A percentile compares a stretch with the other conserved stretches of the same genome.
These are phyloP conservation scores for Aureoboletus auriporus DNA, from an alignment of 768 basidiomycete species.

Conservation along the genomic window DNA sequence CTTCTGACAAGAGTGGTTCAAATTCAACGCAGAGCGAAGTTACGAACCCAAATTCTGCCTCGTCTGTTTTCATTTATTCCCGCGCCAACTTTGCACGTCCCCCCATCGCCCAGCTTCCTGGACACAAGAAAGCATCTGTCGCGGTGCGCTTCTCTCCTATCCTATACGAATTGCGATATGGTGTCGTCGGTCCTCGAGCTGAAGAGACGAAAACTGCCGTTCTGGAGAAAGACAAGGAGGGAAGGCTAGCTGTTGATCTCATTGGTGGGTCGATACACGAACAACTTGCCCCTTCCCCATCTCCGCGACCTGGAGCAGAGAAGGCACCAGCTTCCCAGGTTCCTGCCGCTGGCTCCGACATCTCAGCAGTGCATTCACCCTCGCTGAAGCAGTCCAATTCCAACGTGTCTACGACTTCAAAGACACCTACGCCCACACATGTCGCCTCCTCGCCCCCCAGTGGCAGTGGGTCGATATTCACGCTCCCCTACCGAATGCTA, in stretches of 20 bases:
- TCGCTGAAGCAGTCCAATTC: conserved; percentile 13
- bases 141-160: conserved; percentile 93
- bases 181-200: conserved; percentile 35
- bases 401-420: conserved; percentile 16
- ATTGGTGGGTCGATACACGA: conserved; percentile 32
- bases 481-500: conserved; percentile 89
- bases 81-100: conserved; percentile 91
- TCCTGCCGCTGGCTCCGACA: conserved; percentile 7
- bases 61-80: conserved; percentile 91
- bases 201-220: conserved; percentile 52
- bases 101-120: conserved; percentile 92
- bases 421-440: conserved; percentile 9
- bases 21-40: conserved; percentile 29
- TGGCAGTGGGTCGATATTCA: conserved; percentile 63
- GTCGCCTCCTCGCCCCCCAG: conserved; percentile 40
- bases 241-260: conserved; percentile 57
- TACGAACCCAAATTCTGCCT: conserved; percentile 36
- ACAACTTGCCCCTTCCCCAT: conserved; percentile 1
- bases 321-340: conserved; percentile 10
- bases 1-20: conserved; percentile 30
- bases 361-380: conserved; percentile 7
- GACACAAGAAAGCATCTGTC: conserved; percentile 93
- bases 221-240: conserved; percentile 66
- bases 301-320: conserved; percentile 12
- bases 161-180: conserved; percentile 82